Base-by-base conservation (phyloP, 2,329 filamentous ascomycete genomes). In the Nothomitra cinnamomea region DNA sequence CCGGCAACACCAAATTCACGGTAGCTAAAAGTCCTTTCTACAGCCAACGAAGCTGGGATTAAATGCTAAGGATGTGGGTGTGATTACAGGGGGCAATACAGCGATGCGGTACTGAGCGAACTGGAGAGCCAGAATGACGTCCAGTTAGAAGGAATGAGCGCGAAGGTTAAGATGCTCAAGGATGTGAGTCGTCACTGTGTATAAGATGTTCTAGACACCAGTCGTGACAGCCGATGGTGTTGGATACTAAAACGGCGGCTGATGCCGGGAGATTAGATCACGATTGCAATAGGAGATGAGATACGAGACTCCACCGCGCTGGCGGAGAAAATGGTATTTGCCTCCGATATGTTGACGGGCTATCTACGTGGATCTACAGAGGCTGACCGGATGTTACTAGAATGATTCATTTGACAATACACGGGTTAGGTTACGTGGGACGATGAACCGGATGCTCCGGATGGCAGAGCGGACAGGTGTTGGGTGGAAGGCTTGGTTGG, bases 391-490 rank as follows among this genome's bases (percentile, higher is more conserved):
- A 15, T 42, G 8, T 13, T 17, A 28, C 36, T 25, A 38, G 43
- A 96, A 96, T 67, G 87, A 95, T 63, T 78, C 80, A 3, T 98
- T 96, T 65, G 90, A 96, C 65, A 80, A 78, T 61, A 94, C 90
- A 53, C 75, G 89, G 35, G 70, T 88, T 52, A 79, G 85, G 58
- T 72, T 98, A 57, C 78, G 82, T 45, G 88, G 90, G 53, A 96
- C 94, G 17, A 96, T 98, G 92, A 95, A 87, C 65, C 76, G 89
- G 56, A 98, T 98, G 92, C 70, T 96, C 59, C 66, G 90, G 53
- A 98, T 98, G 92, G 92, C 92, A 3, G 79, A 96, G 70, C 77
- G 81, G 62, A 94, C 89, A 1, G 92, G 92, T n/a, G 83, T 98
- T 8, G 83, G 88, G 62, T 98, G 92, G 92, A 90, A 79, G 69